phyloP scores from a whole-genome alignment of 306 rosid species.

The Vicia villosa region DNA sequence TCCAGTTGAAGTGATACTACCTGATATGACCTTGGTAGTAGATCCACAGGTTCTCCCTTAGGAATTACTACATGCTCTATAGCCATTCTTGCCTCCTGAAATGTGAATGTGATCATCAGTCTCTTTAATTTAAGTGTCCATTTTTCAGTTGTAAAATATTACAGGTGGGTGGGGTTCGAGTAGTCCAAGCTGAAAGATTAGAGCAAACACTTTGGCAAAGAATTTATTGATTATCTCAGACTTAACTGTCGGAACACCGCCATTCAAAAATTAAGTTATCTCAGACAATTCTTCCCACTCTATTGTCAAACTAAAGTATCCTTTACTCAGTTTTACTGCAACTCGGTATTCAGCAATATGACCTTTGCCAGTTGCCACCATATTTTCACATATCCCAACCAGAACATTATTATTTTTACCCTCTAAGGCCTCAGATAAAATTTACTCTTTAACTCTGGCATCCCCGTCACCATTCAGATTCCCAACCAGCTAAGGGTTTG shows the following conservation, averaged over 20 bases:
- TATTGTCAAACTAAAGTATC: constrained; percentile 9
- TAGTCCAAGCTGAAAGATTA: constrained; percentile 7
- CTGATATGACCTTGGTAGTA: constrained; percentile 71
- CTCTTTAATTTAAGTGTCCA: background rate
- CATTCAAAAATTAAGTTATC: too few relatives aligned
- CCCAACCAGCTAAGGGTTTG: background rate
- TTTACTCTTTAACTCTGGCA: constrained; percentile 14
- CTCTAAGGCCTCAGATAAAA: background rate
- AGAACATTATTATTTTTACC: constrained; percentile 8
- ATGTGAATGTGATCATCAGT: constrained; percentile 1
- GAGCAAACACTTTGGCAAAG: background rate
- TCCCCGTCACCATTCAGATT: constrained; percentile 13
- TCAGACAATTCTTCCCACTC: constrained; percentile 15
- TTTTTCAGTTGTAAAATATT: constrained; percentile 10
- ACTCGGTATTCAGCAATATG: constrained; percentile 4
- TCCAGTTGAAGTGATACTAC: constrained; percentile 66
- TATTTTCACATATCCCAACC: background rate
- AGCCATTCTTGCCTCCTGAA: constrained; percentile 91
- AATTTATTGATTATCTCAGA: background rate
- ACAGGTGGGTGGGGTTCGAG: background rate
- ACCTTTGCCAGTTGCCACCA: background rate
- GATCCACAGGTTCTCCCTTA: constrained; percentile 75
- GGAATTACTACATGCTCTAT: constrained; percentile 79
- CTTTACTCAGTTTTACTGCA: background rate
- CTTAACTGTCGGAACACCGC: background rate